These are phyloP conservation scores for Cryphonectria parasitica DNA, from an alignment of 2,329 filamentous ascomycete genomes.

Conservation along the genomic window DNA sequence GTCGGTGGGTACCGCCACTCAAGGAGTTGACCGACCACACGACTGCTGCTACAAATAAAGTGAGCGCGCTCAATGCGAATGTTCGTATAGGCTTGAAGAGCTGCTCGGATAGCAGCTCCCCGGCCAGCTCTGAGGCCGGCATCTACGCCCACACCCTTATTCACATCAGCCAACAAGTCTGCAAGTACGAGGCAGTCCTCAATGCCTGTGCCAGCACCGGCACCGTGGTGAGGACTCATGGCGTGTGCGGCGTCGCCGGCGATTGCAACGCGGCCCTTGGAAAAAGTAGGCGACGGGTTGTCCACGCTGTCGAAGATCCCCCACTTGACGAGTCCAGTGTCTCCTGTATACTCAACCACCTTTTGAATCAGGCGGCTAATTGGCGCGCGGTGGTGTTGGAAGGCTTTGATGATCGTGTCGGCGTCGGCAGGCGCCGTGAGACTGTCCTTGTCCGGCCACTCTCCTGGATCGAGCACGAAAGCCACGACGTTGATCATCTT, in stretches of 20 bases:
- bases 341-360: slow-evolving; percentile 4
- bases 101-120: slow-evolving; percentile 31
- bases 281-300: slow-evolving; percentile 50
- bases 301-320: slow-evolving; percentile 34
- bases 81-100: slow-evolving; percentile 44
- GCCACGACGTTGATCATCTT: slow-evolving; percentile 62
- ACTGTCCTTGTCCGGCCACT: slow-evolving; percentile 2
- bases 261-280: slow-evolving; percentile 49
- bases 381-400: background rate
- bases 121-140: background rate
- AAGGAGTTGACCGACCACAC: slow-evolving; percentile 44
- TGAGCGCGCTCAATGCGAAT: slow-evolving; percentile 47
- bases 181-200: slow-evolving; percentile 55
- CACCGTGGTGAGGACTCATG: slow-evolving; percentile 56
- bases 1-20: slow-evolving; percentile 39
- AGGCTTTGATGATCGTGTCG: background rate
- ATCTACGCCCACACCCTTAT: background rate
- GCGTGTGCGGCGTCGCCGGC: slow-evolving; percentile 63
- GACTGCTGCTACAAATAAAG: slow-evolving; percentile 46
- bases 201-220: slow-evolving; percentile 59
- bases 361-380: background rate
- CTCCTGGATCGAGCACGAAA: slow-evolving; percentile 32
- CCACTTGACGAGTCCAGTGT: slow-evolving; percentile 17
- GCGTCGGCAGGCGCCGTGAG: background rate
- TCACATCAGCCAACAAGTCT: slow-evolving; percentile 36